Evolutionary conservation across 2,329 filamentous ascomycete genomes (phyloP), one percentile per base, ranked within the genome.

Genomic region (Fusarium sp.): DNA sequence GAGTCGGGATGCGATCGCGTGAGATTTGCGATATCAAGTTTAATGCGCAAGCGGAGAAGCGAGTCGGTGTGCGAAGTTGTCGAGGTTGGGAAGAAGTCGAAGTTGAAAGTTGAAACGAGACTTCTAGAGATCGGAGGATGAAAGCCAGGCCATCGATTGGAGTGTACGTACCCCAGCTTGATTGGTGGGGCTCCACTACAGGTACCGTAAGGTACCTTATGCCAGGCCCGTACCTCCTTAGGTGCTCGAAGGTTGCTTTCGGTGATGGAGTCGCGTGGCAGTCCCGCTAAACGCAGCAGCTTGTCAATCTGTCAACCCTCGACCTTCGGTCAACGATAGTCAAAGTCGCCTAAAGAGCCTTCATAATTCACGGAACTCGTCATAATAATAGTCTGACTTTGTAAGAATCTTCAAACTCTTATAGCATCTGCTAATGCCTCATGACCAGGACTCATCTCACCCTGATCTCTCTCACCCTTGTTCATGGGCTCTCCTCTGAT

Each of bases 251-350:
- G 40, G 10, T 18, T 58, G 31, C 40, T 50, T 42, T 50, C 28
- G 51, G 54, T 34, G 61, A 68, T 66, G 42, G 56, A 66, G 70
- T 72, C 61, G 60, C 60, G 71, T 73, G 70, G 70, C 63, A 54
- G 69, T 60, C 59, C 59, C 50, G 53, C 62, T 56, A 51, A 45
- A 38, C 18, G 56, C 58, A 57, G 42, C 44, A 52, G 53, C 45
- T 68, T 53, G 66, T 64, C 54, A 67, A 69, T 56, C 53, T 50
- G 53, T 55, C 60, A 69, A 67, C 64, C 52, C 63, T 63, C 15
- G 28, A 55, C 36, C 44, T 52, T 57, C 46, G 20, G 42, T 31
- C 24, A 55, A 28, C 44, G n/a, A 46, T 20, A 11, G n/a, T 45
- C 56, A 13, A 28, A 46, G 31, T 7, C 51, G 17, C 24, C 36